Evolutionary conservation across 108 stramenopile genomes (phyloP).

Genomic region (Cyclostephanos invisitatus): DNA sequence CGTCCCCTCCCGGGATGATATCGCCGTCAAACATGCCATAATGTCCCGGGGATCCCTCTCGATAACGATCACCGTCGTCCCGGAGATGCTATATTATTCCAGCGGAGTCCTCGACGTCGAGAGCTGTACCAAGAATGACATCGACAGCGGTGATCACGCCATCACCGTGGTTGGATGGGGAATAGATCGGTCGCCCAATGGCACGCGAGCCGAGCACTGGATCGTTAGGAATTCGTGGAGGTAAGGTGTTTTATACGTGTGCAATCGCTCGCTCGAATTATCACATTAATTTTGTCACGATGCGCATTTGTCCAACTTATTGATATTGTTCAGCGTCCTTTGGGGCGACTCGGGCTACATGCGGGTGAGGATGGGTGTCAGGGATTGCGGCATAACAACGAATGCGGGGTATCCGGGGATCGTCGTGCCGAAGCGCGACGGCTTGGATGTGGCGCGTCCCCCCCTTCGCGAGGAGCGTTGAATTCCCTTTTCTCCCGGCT

Average conservation of each 20-base stretch:
- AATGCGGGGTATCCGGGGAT: constrained; percentile 28
- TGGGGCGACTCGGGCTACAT: constrained; percentile 64
- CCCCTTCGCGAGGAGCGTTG: no score
- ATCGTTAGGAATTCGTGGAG: constrained; percentile 61
- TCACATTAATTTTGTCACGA: neutral
- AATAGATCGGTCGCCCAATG: constrained; percentile 22
- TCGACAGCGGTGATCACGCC: constrained; percentile 29
- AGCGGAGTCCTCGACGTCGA: constrained; percentile 30
- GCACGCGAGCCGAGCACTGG: constrained; percentile 44
- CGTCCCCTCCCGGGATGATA: constrained; percentile 30
- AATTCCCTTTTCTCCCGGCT: no score
- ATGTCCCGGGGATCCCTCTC: constrained; percentile 22
- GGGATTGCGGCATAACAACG: constrained; percentile 38
- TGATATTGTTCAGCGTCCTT: neutral
- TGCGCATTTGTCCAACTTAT: neutral
- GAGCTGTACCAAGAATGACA: constrained; percentile 20
- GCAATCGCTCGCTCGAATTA: neutral
- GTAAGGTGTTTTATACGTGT: neutral
- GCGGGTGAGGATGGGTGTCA: constrained; percentile 26
- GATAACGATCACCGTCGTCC: constrained; percentile 27
- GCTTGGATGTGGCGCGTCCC: neutral
- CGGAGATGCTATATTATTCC: constrained; percentile 29
- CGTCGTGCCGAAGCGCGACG: constrained; percentile 5
- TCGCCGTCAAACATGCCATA: constrained; percentile 30
- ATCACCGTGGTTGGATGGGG: constrained; percentile 45